phyloP scores from a whole-genome alignment of 768 basidiomycete genomes.

The Suillus cothurnatus region DNA sequence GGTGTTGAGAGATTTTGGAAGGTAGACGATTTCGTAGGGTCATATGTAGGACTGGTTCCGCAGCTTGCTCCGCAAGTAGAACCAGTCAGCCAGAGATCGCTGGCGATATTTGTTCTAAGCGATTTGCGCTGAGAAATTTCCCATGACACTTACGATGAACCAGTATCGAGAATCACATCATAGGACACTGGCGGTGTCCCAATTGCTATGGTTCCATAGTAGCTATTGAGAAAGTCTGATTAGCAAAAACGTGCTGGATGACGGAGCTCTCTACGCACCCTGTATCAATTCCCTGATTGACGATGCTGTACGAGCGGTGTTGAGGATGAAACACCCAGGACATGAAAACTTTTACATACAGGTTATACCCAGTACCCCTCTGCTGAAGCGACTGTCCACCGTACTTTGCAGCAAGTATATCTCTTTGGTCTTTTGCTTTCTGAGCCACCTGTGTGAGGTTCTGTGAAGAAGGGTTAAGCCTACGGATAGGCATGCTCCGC shows the following conservation, averaged over 20 bases:
- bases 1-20: constrained; percentile 33
- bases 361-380: constrained; percentile 47
- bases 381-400: constrained; percentile 30
- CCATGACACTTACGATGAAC: constrained; percentile 25
- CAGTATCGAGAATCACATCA: constrained; percentile 51
- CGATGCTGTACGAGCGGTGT: constrained; percentile 40
- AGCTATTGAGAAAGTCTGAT: constrained; percentile 11
- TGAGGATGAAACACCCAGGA: neutral
- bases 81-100: constrained; percentile 49
- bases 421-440: constrained; percentile 44
- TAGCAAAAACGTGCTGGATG: neutral
- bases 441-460: constrained; percentile 3
- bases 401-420: constrained; percentile 46
- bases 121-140: neutral
- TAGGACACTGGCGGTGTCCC: constrained; percentile 45
- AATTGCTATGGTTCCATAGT: constrained; percentile 32
- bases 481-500: constrained; percentile 1
- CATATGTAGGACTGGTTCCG: constrained; percentile 32
- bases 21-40: constrained; percentile 29
- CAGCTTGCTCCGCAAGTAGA: constrained; percentile 28
- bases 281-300: constrained; percentile 64
- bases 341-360: constrained; percentile 35
- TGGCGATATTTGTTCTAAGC: constrained; percentile 20
- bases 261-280: constrained; percentile 38
- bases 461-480: neutral